Evolutionary conservation across 2,329 filamentous ascomycete genomes (phyloP).

Genomic region (Fusarium veterinarium): DNA sequence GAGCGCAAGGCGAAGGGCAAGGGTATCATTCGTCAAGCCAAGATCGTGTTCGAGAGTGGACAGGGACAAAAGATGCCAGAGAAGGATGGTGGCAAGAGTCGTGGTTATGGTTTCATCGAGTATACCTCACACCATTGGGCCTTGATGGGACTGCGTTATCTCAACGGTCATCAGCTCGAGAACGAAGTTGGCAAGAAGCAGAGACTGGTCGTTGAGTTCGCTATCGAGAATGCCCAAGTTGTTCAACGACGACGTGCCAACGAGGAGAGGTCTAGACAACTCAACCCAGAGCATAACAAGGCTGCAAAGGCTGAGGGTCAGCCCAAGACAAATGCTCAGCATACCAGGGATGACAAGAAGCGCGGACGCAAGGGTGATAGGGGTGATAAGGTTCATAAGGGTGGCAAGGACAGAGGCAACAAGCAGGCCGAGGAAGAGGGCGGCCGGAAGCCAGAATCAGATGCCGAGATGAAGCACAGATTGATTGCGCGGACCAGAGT

Average conservation of each 20-base stretch:
- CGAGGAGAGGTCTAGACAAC: slow-evolving; percentile 51
- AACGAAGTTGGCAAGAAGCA: slow-evolving; percentile 81
- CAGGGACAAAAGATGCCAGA: slow-evolving; percentile 88
- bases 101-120: slow-evolving; percentile 97
- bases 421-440: slow-evolving; percentile 31
- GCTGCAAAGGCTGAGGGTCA: slow-evolving; percentile 23
- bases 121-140: slow-evolving; percentile 94
- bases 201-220: slow-evolving; percentile 93
- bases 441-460: slow-evolving; percentile 51
- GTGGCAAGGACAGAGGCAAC: neutral
- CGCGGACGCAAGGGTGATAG: slow-evolving; percentile 35
- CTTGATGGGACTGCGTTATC: slow-evolving; percentile 92
- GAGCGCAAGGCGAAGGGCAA: slow-evolving; percentile 84
- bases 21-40: slow-evolving; percentile 89
- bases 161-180: slow-evolving; percentile 80
- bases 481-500: slow-evolving; percentile 89
- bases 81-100: slow-evolving; percentile 80
- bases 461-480: slow-evolving; percentile 68
- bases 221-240: slow-evolving; percentile 97
- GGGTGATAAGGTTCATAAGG: slow-evolving; percentile 22
- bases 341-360: slow-evolving; percentile 36
- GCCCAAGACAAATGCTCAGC: slow-evolving; percentile 29
- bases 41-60: slow-evolving; percentile 90
- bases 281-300: slow-evolving; percentile 39
- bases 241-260: slow-evolving; percentile 74